Percentiles rank a stretch among this genome's conserved stretches.
Evolutionary conservation across 2,329 filamentous ascomycete species (phyloP).

Genomic region (Ceratocystis variospora): DNA sequence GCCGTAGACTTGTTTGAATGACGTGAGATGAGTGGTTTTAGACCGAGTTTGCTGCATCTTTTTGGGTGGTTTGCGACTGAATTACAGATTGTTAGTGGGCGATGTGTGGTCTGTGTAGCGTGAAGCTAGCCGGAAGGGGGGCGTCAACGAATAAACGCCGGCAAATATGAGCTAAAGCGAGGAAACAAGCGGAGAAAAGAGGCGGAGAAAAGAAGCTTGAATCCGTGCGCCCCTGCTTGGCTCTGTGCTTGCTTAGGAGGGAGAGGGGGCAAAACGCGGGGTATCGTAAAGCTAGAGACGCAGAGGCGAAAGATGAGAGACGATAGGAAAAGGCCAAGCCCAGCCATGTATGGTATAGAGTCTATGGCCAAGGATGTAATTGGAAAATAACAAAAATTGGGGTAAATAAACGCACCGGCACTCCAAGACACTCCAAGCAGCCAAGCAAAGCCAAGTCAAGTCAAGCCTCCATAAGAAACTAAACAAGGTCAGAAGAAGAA

Average conservation of each 20-base stretch:
- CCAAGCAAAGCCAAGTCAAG: constrained; percentile 3
- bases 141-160: constrained; percentile 2
- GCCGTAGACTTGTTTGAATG: not conserved
- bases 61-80: not conserved
- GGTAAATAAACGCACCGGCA: not conserved
- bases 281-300: not conserved
- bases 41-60: not conserved
- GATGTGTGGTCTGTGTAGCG: constrained; percentile 1
- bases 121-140: not conserved
- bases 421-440: not conserved
- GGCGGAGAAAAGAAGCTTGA: constrained; percentile 5
- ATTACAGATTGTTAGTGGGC: not conserved
- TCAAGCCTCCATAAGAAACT: constrained; percentile 3
- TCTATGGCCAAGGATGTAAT: not conserved
- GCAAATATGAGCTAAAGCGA: not conserved
- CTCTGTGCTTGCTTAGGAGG: not conserved
- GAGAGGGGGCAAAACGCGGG: not conserved
- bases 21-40: not conserved
- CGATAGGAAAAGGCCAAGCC: not conserved
- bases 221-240: not conserved
- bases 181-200: constrained; percentile 3
- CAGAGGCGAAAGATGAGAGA: not conserved
- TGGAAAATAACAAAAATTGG: not conserved
- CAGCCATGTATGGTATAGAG: not conserved
- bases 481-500: not conserved